A percentile compares a stretch with the other conserved stretches of the same genome.
Conservation (phyloP, 306 rosid species). For the Purshia tridentata region DNA sequence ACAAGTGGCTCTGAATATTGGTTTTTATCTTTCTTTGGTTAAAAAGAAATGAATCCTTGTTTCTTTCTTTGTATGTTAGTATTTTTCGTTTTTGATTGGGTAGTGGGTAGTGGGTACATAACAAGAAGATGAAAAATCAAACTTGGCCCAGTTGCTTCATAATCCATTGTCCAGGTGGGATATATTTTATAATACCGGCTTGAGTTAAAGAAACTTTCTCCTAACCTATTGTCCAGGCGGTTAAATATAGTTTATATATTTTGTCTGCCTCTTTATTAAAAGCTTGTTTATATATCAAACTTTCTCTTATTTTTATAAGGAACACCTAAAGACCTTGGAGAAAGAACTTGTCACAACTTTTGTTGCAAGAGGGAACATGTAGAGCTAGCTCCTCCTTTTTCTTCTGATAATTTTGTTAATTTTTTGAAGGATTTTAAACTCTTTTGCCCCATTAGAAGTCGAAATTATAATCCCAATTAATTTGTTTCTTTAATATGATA, state of each 20-base stretch:
- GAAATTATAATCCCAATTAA: neutral
- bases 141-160: neutral
- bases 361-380: constrained; percentile 49
- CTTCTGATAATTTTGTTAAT: constrained; percentile 44
- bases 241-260: no score
- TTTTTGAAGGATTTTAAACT: constrained; percentile 18
- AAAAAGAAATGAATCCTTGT: neutral
- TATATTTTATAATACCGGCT: neutral
- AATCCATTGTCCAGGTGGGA: neutral
- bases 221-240: neutral
- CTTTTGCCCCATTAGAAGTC: constrained; percentile 34
- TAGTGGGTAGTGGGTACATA: constrained; percentile 3
- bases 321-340: constrained; percentile 65
- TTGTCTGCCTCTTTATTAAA: constrained; percentile 61
- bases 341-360: constrained; percentile 71
- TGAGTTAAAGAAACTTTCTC: constrained; percentile 5
- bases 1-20: neutral
- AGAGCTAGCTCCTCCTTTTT: constrained; percentile 51
- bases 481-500: neutral
- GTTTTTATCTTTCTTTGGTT: constrained; percentile 12
- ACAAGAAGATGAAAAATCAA: constrained; percentile 10
- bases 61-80: neutral
- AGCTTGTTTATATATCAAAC: constrained; percentile 70
- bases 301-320: constrained; percentile 91
- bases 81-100: neutral